Base-by-base conservation (phyloP, 768 basidiomycete genomes). In the Termitomyces sp. region DNA sequence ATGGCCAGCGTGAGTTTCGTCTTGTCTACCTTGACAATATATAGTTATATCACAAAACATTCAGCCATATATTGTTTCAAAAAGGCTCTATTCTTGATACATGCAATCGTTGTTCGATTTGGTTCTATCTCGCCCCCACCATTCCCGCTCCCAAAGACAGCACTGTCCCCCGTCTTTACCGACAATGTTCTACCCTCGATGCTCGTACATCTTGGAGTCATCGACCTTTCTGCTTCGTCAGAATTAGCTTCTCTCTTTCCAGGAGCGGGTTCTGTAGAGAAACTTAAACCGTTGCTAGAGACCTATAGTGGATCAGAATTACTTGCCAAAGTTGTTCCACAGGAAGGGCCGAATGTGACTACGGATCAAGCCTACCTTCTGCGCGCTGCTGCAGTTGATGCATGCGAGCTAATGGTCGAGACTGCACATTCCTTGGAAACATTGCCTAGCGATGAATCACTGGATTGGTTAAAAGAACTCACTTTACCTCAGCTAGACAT, bases 181-280 rank as follows among this genome's bases (percentile, higher is more conserved):
- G 92, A 93, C 71, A 91, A 93, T 64, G 87, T 94, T 53, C 68
- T 92, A 14, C 89, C 91, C 2, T 91, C 91, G n/a, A 74, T 94
- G 53, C 81, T 92, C 50, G 70, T 92, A 45, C 85, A 91, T 67
- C 72, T 92, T 17, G 86, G 86, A 44, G 79, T 94, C 46, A 75
- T 95, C 62, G 82, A 91, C 64, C 70, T 91, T 44, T 82, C 86
- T 3, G 60, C 70, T 30, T 72, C 80, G 23, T 66, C 76, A 51
- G 70, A 64, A 7, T 66, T 88, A 45, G 69, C 71, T 5, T 61
- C 55, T 6, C 63, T 83, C 47, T 89, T 89, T 67, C 77, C 80
- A 45, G 69, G 65, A 49, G 78, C 78, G 10, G 70, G 71, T 31
- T 70, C 75, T 7, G 64, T 71, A 3, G 70, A 71, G 35, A 66